Percentiles rank a stretch among this genome's conserved stretches.
phyloP scores from a whole-genome alignment of 169 alveolate genomes.

The Besnoitia besnoiti region DNA sequence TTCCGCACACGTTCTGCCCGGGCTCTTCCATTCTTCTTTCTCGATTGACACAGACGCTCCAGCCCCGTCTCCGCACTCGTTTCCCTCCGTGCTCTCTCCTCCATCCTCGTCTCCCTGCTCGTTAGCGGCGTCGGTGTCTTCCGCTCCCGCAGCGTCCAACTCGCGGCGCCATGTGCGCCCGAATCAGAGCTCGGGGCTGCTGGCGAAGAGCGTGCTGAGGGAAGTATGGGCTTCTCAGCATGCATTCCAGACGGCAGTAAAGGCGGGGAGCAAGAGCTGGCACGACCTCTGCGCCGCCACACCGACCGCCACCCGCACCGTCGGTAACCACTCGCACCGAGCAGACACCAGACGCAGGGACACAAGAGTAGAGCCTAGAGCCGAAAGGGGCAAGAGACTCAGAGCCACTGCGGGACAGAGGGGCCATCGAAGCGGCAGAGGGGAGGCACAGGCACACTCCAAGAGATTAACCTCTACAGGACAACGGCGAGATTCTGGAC shows the following conservation, averaged over 20 bases:
- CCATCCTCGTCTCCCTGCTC: background rate
- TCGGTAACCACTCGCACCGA: background rate
- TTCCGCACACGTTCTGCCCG: too few species aligned
- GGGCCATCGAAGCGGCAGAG: too few species aligned
- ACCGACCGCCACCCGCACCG: background rate
- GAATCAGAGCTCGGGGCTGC: background rate
- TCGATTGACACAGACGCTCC: too few species aligned
- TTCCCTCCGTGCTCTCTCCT: too few species aligned
- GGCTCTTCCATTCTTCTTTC: too few species aligned
- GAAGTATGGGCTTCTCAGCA: background rate
- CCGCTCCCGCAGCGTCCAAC: background rate
- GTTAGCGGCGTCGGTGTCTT: background rate
- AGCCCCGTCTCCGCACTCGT: too few species aligned
- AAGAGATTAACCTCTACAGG: too few species aligned
- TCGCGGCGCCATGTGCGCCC: background rate
- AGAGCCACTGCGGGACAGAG: too few species aligned
- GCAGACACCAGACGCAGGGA: background rate
- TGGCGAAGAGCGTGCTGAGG: background rate
- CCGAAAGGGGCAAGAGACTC: too few species aligned
- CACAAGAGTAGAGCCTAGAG: background rate
- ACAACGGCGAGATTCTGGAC: too few species aligned
- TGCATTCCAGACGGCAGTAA: background rate
- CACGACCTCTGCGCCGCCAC: conserved; percentile 2
- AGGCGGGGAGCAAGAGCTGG: background rate
- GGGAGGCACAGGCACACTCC: too few species aligned